These are phyloP conservation scores for Chenopodium quinoa DNA, from an alignment of 148 eudicot species.

Conservation along the genomic window DNA sequence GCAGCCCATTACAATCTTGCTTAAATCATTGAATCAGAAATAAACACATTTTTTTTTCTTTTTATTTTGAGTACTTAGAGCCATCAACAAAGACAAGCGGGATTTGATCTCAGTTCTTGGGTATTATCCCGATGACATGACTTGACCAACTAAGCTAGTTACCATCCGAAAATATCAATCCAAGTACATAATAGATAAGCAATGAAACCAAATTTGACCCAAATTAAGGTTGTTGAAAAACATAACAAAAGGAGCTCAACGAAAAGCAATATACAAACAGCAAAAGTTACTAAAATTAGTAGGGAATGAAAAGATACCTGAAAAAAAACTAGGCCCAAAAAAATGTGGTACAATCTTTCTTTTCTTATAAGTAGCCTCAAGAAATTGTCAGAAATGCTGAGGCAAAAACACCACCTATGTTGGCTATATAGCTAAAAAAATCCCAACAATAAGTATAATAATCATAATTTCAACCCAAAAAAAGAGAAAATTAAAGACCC, in stretches of 20 bases:
- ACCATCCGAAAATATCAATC: not conserved
- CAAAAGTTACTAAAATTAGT: constrained; percentile 12
- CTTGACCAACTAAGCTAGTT: not conserved
- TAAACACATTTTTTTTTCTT: not conserved
- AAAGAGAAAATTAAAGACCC: too few relatives aligned
- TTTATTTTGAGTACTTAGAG: too few relatives aligned
- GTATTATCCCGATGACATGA: too few relatives aligned
- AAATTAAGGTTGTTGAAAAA: constrained; percentile 4
- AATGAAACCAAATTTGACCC: constrained; percentile 16
- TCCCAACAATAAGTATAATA: not conserved
- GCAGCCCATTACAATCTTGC: not conserved
- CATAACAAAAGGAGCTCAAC: not conserved
- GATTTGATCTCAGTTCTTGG: not conserved
- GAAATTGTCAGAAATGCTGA: constrained; percentile 31
- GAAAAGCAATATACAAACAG: not conserved
- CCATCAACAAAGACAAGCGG: not conserved
- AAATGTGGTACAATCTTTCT: constrained; percentile 12
- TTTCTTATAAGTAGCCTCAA: constrained; percentile 20
- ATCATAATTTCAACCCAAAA: constrained; percentile 5
- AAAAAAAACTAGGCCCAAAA: constrained; percentile 3
- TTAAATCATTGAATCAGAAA: constrained; percentile 12
- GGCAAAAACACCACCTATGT: constrained; percentile 2
- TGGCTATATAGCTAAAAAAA: not conserved
- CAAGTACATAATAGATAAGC: not conserved
- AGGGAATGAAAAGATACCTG: constrained; percentile 11